Evolutionary conservation across 345 rosid species (phyloP).

Genomic region (Syzygium aromaticum): DNA sequence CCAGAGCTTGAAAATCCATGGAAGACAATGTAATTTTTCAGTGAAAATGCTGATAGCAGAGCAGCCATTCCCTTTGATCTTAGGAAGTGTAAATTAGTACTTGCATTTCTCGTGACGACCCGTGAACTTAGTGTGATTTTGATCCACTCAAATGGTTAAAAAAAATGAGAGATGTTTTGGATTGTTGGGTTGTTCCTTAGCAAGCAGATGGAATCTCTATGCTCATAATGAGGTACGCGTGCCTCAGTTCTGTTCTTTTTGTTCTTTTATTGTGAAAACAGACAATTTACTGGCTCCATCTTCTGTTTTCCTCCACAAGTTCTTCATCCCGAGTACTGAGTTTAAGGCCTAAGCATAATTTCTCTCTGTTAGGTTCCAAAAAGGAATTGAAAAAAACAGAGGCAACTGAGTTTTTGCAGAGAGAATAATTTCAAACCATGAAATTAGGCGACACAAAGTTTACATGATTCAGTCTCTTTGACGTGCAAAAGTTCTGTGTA

Average conservation of each 20-base stretch:
- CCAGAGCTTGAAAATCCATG: neutral
- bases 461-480: neutral
- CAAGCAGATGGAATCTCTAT: neutral
- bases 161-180: neutral
- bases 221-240: neutral
- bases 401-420: neutral
- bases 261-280: neutral
- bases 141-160: neutral
- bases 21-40: neutral
- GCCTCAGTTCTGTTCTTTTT: neutral
- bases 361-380: neutral
- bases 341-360: neutral
- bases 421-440: neutral
- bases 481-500: neutral
- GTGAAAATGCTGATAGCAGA: neutral
- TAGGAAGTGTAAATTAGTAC: neutral
- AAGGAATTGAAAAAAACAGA: neutral
- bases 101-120: neutral
- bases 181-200: neutral
- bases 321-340: neutral
- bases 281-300: neutral
- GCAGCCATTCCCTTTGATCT: neutral
- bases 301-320: neutral
- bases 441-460: neutral
- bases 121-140: neutral